Percentiles rank a stretch among this genome's conserved stretches.
Evolutionary conservation across 805 yeast species (phyloP).

Genomic region (Cyberlindnera amylophila): DNA sequence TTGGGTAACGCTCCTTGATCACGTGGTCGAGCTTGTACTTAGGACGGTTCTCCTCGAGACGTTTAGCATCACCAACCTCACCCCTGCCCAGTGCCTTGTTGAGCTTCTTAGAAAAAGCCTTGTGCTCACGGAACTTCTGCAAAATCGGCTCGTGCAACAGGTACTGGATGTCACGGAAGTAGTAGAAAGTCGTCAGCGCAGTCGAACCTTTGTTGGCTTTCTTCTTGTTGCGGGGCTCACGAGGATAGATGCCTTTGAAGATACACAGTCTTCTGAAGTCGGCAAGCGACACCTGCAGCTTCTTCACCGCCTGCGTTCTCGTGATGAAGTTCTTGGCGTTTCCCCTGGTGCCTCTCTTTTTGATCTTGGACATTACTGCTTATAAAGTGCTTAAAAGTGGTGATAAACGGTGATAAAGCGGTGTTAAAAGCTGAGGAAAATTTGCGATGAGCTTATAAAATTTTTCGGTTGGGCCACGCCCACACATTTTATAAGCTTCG

Average conservation of each 20-base stretch:
- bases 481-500: not conserved
- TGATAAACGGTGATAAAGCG: too few species aligned
- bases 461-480: not conserved
- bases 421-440: too few species aligned
- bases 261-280: constrained; percentile 97
- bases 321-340: constrained; percentile 91
- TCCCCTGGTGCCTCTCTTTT: constrained; percentile 82
- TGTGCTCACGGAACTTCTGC: constrained; percentile 89
- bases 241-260: constrained; percentile 95
- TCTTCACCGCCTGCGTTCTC: constrained; percentile 90
- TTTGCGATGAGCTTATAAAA: constrained; percentile 2
- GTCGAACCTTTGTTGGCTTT: constrained; percentile 98
- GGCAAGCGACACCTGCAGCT: constrained; percentile 87
- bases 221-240: constrained; percentile 93
- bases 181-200: constrained; percentile 92
- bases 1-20: constrained; percentile 92
- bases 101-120: constrained; percentile 87
- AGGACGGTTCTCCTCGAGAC: constrained; percentile 76
- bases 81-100: constrained; percentile 89
- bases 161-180: constrained; percentile 90
- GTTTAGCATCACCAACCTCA: constrained; percentile 84
- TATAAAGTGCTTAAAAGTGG: too few species aligned
- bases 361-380: constrained; percentile 36
- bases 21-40: constrained; percentile 84
- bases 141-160: constrained; percentile 92